phyloP scores from a whole-genome alignment of 768 basidiomycete species.

The Rhodosporidiobolus sp. region DNA sequence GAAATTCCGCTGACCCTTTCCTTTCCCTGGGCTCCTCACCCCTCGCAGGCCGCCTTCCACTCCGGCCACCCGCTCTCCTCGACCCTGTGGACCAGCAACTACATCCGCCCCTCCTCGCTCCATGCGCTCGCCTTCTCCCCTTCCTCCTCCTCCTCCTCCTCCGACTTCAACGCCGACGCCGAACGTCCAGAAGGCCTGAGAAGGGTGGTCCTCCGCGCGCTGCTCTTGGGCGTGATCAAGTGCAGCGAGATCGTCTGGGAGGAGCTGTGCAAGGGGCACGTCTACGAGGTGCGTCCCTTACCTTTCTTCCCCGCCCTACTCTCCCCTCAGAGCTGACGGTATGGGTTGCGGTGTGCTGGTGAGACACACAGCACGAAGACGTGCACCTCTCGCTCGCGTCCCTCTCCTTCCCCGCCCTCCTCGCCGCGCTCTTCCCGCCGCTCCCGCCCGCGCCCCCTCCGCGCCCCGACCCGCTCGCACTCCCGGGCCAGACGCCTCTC shows the following conservation, averaged over 20 bases:
- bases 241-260: slow-evolving; percentile 31
- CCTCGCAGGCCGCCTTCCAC: slow-evolving; percentile 21
- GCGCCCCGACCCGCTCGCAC: background rate
- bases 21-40: no score
- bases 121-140: background rate
- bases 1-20: no score
- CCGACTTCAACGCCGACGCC: background rate
- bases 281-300: slow-evolving; percentile 33
- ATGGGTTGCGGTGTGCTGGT: no score
- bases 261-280: slow-evolving; percentile 19
- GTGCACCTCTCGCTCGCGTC: slow-evolving; percentile 29
- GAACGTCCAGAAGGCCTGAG: background rate
- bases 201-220: slow-evolving; percentile 18
- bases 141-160: background rate
- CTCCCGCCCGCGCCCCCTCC: background rate
- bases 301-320: no score
- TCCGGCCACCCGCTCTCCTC: slow-evolving; percentile 35
- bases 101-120: slow-evolving; percentile 19
- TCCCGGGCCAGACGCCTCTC: background rate
- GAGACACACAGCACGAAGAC: slow-evolving; percentile 36
- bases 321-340: no score
- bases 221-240: slow-evolving; percentile 31
- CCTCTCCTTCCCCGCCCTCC: slow-evolving; percentile 23
- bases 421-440: slow-evolving; percentile 11
- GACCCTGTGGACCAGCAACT: slow-evolving; percentile 35